These are phyloP conservation scores for Iris pallida DNA, from an alignment of 116 monocot genomes.

Conservation along the genomic window DNA sequence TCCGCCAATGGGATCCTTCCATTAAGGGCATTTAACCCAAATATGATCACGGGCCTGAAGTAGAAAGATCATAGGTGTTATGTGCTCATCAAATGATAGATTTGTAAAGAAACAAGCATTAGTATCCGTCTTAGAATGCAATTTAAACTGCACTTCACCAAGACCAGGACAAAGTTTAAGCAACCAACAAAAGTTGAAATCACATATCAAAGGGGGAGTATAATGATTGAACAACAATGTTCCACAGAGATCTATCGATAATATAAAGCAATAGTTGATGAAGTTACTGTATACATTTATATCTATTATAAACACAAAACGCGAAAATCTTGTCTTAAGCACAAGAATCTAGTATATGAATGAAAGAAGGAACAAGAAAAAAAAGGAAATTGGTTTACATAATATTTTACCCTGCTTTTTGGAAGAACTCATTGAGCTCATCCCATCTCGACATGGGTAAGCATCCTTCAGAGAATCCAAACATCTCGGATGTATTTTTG, in stretches of 20 bases:
- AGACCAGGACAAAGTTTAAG: background rate
- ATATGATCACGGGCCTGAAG: conserved; percentile 59
- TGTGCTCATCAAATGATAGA: background rate
- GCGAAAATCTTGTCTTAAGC: no score
- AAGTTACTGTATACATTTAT: background rate
- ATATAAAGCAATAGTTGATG: background rate
- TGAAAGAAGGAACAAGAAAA: no score
- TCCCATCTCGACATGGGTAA: conserved; percentile 86
- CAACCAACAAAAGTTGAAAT: background rate
- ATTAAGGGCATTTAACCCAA: conserved; percentile 86
- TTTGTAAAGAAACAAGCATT: no score
- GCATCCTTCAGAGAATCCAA: conserved; percentile 79
- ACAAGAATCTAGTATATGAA: background rate
- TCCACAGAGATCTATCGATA: background rate
- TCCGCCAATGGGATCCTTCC: conserved; percentile 61
- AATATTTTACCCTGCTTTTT: conserved; percentile 47
- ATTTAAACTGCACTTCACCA: background rate
- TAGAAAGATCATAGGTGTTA: background rate
- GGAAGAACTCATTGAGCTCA: conserved; percentile 79
- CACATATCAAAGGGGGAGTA: background rate
- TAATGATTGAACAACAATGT: background rate
- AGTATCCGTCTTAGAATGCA: background rate
- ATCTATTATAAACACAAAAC: no score
- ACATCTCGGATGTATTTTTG: conserved; percentile 63
- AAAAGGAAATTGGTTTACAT: no score